Base-by-base conservation (phyloP, 202 grass and related monocot genomes). In the Brachypodium distachyon region DNA sequence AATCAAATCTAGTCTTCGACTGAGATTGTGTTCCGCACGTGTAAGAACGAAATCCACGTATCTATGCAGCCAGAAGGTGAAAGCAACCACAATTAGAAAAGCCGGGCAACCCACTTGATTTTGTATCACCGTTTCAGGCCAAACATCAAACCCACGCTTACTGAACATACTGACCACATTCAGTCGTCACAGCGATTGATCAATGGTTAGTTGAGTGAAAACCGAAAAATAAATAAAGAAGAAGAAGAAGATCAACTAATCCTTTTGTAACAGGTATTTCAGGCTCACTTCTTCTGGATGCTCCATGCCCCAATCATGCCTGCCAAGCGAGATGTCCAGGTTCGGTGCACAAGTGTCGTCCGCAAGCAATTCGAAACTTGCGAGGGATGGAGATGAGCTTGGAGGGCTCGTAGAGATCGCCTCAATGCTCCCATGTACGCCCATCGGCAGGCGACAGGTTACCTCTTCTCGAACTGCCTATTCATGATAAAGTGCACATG, bases 251-350 rank as follows among this genome's bases (percentile, higher is more conserved):
- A n/a, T n/a, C n/a, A n/a, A n/a, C n/a, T n/a, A 18, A 3, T 0
- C 26, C 0, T 17, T 39, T 12, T 69, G 65, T 86, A 74, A 89
- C 76, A 73, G 80, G 46, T 73, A 85, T 80, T 92, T 88, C 33
- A 87, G 83, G 72, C 87, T 71, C 19, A 83, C 48, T 33, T 65
- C 87, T 72, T 78, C 71, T 21, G 78, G 76, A 72, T 47, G 75
- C 40, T 89, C 78, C 73, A 81, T 82, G 57, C 74, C 63, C 92
- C 92, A 93, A 54, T 81, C 85, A 67, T 78, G 77, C 33, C 96
- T 88, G 54, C 96, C 96, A 3, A 96, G 82, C 14, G 96, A 85
- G 77, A 99, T 95, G 63, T 99, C 89, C 77, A 99, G 77, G 81
- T 83, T 84, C 9, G 89, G 91, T 11, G 49, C 42, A 4, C 60